Conservation (phyloP, 768 basidiomycete genomes). For the Suillus cothurnatus region DNA sequence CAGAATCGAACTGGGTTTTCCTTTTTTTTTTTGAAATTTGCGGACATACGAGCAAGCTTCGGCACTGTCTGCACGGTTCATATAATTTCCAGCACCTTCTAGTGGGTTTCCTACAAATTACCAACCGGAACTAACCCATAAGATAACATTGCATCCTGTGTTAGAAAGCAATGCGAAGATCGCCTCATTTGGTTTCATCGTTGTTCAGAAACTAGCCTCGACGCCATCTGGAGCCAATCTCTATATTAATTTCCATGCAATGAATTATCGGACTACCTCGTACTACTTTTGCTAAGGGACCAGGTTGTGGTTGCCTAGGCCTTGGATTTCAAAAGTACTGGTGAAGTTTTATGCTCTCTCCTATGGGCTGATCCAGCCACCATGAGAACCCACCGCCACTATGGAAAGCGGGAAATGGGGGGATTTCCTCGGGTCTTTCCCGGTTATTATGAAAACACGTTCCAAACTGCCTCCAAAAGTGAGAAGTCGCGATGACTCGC, state of each 20-base stretch:
- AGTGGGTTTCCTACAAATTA: neutral
- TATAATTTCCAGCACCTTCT: neutral
- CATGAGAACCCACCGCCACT: neutral
- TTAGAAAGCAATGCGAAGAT: neutral
- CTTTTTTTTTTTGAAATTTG: neutral
- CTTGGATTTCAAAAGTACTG: neutral
- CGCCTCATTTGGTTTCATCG: neutral
- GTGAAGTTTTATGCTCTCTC: neutral
- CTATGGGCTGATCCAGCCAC: neutral
- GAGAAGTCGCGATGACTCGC: neutral
- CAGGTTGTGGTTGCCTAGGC: neutral
- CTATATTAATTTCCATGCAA: neutral
- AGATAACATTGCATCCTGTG: neutral
- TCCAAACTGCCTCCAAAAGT: neutral
- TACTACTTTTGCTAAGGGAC: neutral
- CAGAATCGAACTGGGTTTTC: no score
- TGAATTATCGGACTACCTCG: neutral
- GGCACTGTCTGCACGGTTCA: neutral
- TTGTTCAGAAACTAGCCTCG: no score
- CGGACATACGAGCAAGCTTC: neutral
- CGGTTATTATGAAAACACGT: neutral
- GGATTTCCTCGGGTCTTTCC: neutral
- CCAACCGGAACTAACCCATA: neutral
- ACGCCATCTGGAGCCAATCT: neutral
- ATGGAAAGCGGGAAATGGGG: neutral